Base-by-base conservation (phyloP, 2,329 filamentous ascomycete genomes). In the Triangularia verruculosa region DNA sequence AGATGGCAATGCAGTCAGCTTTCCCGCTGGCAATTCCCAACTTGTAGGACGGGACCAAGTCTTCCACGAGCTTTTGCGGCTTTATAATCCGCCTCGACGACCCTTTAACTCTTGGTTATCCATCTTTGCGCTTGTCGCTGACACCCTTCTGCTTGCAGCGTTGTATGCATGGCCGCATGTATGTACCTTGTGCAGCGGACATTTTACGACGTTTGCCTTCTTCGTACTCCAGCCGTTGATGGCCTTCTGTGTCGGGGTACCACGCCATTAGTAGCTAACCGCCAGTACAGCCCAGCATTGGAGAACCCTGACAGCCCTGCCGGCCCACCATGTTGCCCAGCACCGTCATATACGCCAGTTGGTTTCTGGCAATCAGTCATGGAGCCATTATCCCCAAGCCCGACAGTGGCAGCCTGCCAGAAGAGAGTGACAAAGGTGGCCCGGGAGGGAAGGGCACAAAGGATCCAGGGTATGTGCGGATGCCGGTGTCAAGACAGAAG, bases 381-480 rank as follows among this genome's bases (percentile, higher is more conserved):
- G 59, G 63, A 56, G 61, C 55, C 11, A 47, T 30, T 24, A 1
- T 58, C 25, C 34, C 39, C 1, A 34, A 13, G 6, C 12, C 25
- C 8, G 15, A 32, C 5, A 39, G n/a, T 25, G n/a, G 12, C 2
- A 11, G 17, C 6, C 52, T 52, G 9, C 9, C 15, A 9, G 17
- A 32, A n/a, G 30, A 22, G 24, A 12, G n/a, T 24, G 27, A 8
- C n/a, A 20, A 8, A 20, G n/a, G 20, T 6, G 30, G n/a, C n/a
- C n/a, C n/a, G n/a, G n/a, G 47, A 12, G 57, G 28, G 15, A 20
- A 24, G 12, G 27, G 25, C 12, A 43, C 61, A 25, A 20, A 22
- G 20, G 64, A 51, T 3, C 63, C 67, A 9, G 67, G 67, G 0
- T 71, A 69, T 39, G 68, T 71, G 27, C 67, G 70, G 8, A 65